phyloP scores from a whole-genome alignment of 176 grass and related monocot species.

The Eragrostis nindensis region DNA sequence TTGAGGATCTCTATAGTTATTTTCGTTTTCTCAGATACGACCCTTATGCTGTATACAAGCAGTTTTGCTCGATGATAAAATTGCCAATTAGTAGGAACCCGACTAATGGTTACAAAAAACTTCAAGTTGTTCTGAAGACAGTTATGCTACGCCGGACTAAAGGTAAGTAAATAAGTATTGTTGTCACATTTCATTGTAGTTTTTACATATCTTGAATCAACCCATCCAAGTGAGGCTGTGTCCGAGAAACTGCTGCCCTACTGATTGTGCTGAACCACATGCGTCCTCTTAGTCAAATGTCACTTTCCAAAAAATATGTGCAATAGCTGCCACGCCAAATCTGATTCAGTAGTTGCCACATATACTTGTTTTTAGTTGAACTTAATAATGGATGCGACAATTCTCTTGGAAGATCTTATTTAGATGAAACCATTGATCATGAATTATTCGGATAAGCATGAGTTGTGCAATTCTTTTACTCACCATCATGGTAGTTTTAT shows the following conservation, averaged over 20 bases:
- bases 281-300: not conserved
- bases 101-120: slow-evolving; percentile 83
- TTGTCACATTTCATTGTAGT: slow-evolving; percentile 11
- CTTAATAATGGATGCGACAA: not conserved
- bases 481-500: not conserved
- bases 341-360: not conserved
- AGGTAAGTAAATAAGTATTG: slow-evolving; percentile 50
- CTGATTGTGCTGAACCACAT: not conserved
- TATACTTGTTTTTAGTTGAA: not conserved
- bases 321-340: not conserved
- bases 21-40: slow-evolving; percentile 97
- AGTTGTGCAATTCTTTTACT: not conserved
- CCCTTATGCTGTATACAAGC: slow-evolving; percentile 74
- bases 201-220: slow-evolving; percentile 20
- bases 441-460: not conserved
- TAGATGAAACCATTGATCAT: not conserved
- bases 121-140: slow-evolving; percentile 93
- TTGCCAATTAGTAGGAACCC: slow-evolving; percentile 82
- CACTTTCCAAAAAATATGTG: not conserved
- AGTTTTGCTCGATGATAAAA: slow-evolving; percentile 89
- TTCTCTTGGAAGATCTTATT: slow-evolving; percentile 11
- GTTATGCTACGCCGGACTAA: slow-evolving; percentile 99
- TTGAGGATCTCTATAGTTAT: slow-evolving; percentile 97
- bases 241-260: not conserved
- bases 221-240: not conserved